These are phyloP conservation scores for Cladosporium sp. DNA, from an alignment of 2,329 filamentous ascomycete species.

Conservation along the genomic window DNA sequence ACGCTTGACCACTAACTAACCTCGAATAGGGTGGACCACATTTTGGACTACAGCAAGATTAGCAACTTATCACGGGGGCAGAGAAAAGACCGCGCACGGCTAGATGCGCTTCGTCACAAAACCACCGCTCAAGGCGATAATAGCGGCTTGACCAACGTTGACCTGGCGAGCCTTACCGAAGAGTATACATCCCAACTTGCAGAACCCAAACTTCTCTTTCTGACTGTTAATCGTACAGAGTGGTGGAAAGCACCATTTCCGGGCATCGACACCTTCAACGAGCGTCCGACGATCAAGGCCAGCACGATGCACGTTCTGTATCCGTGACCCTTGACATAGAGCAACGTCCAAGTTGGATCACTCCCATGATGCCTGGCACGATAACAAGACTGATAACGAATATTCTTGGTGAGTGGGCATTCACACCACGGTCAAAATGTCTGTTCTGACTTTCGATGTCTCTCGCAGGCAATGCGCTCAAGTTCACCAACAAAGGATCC, in stretches of 20 bases:
- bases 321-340: slow-evolving; percentile 4
- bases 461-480: slow-evolving; percentile 38
- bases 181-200: too few species aligned
- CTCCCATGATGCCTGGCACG: slow-evolving; percentile 30
- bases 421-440: too few species aligned
- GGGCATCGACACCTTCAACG: not conserved
- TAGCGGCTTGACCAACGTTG: slow-evolving; percentile 11
- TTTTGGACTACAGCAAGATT: slow-evolving; percentile 43
- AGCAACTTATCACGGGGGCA: slow-evolving; percentile 27
- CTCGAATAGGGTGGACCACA: slow-evolving; percentile 28
- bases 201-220: too few species aligned
- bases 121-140: not conserved
- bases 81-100: slow-evolving; percentile 1
- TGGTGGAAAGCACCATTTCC: not conserved
- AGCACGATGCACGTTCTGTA: not conserved
- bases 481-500: slow-evolving; percentile 34
- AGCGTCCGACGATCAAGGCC: not conserved
- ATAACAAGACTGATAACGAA: slow-evolving; percentile 27
- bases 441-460: not conserved
- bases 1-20: not conserved
- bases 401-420: slow-evolving; percentile 23
- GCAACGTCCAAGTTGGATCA: slow-evolving; percentile 3
- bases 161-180: slow-evolving; percentile 24
- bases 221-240: not conserved
- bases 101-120: not conserved